These are phyloP conservation scores for Sclerospora graminicola DNA, from an alignment of 352 stramenopile species.

Conservation along the genomic window DNA sequence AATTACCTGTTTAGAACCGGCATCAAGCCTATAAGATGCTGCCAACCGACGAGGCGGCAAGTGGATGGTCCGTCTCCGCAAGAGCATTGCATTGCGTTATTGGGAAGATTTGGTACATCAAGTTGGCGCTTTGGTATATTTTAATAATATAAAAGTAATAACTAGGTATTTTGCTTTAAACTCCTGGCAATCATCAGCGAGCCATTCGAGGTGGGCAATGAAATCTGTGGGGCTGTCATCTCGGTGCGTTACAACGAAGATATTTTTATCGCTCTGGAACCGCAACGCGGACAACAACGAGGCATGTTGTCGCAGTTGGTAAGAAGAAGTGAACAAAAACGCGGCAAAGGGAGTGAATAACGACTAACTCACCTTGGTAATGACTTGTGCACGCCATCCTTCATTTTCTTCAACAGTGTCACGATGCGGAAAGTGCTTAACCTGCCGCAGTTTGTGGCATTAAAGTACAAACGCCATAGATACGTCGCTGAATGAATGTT, in stretches of 20 bases:
- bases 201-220: slow-evolving; percentile 90
- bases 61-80: slow-evolving; percentile 90
- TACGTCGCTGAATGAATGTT: slow-evolving; percentile 67
- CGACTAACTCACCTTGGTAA: background rate
- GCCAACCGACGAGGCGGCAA: slow-evolving; percentile 87
- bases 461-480: slow-evolving; percentile 91
- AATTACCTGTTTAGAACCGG: slow-evolving; percentile 91
- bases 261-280: slow-evolving; percentile 92
- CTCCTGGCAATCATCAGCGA: slow-evolving; percentile 89
- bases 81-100: slow-evolving; percentile 85
- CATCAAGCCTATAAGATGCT: slow-evolving; percentile 91
- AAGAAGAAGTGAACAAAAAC: background rate
- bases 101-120: slow-evolving; percentile 84
- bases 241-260: slow-evolving; percentile 90
- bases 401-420: slow-evolving; percentile 33
- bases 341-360: background rate
- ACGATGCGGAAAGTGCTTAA: slow-evolving; percentile 86
- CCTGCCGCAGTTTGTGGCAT: slow-evolving; percentile 82
- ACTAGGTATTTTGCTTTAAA: slow-evolving; percentile 9
- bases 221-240: slow-evolving; percentile 88
- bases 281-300: slow-evolving; percentile 89
- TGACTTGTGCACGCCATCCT: background rate
- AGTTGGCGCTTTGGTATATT: background rate
- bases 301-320: slow-evolving; percentile 77
- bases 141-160: background rate